phyloP scores from a whole-genome alignment of 2,329 filamentous ascomycete species.

The Penicillium sp. region DNA sequence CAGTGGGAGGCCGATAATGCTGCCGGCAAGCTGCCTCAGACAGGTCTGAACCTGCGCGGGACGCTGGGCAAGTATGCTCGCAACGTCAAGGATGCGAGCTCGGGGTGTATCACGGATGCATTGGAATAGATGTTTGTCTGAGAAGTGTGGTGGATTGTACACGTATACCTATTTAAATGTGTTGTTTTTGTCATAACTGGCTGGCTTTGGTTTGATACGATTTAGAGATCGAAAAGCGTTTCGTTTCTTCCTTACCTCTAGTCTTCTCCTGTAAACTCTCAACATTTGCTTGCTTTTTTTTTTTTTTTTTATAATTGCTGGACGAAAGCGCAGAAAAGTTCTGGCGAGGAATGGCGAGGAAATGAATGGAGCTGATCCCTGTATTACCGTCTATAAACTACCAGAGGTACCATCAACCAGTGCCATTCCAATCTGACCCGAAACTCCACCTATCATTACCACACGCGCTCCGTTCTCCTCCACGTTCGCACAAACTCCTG shows the following conservation, averaged over 20 bases:
- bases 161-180: neutral
- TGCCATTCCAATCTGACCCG: neutral
- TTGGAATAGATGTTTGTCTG: constrained; percentile 33
- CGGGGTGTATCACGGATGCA: constrained; percentile 54
- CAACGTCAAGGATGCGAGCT: constrained; percentile 52
- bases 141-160: neutral
- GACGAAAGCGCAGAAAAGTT: neutral
- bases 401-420: neutral
- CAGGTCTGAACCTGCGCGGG: constrained; percentile 63
- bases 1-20: constrained; percentile 61
- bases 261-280: neutral
- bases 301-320: neutral
- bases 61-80: constrained; percentile 73
- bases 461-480: constrained; percentile 49
- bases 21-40: constrained; percentile 50
- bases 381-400: neutral
- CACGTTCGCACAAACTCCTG: constrained; percentile 77
- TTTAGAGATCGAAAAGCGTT: constrained; percentile 13
- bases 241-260: constrained; percentile 3
- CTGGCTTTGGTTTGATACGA: constrained; percentile 3
- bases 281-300: neutral
- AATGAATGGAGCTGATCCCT: neutral
- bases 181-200: constrained; percentile 9
- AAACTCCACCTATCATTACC: constrained; percentile 24
- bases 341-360: neutral